Evolutionary conservation across 805 yeast species (phyloP), one percentile per base, ranked within the genome.

Genomic region (Phaffomyces opuntiae): DNA sequence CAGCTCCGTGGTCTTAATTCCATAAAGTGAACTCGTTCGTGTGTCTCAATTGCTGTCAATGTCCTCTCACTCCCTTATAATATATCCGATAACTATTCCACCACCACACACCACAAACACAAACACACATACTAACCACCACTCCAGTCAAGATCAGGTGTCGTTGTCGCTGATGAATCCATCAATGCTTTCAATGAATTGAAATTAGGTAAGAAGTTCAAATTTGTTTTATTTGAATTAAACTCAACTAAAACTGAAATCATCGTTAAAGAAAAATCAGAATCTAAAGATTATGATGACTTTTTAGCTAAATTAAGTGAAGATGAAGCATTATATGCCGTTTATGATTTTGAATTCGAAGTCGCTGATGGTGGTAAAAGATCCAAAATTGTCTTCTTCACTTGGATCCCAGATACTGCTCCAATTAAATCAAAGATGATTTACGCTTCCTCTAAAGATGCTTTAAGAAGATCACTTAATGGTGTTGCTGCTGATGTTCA

Each of bases 331-430:
- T 81, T 90, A 68, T 93, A 93, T 68, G 99, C 98, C 49, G 81
- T 93, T 47, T 93, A 88, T 72, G 98, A 91, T 72, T 91, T 93
- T 61, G 97, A 91, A 73, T 93, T 90, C 70, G 96, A 89, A 69
- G 73, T 87, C 49, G 80, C 78, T 43, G 90, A 88, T 59, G 98
- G 91, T 70, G 99, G 99, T 66, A 89, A 88, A 78, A 86, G 96
- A 76, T 78, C 82, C 54, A 81, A 80, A 67, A 75, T 80, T 52
- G 73, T 79, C 38, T 72, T 80, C 73, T 69, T 72, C 74, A 86
- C 93, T 56, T 93, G 99, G 99, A 82, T 97, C 52, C 99, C 99
- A 61, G 99, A 93, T 66, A 87, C 95, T 51, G 96, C 98, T 45
- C 88, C 93, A 51, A 82, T 93, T 62, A 85, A 95, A 75, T 68